Base-by-base conservation (phyloP, 2,329 filamentous ascomycete species). In the Ampelomyces quisqualis region DNA sequence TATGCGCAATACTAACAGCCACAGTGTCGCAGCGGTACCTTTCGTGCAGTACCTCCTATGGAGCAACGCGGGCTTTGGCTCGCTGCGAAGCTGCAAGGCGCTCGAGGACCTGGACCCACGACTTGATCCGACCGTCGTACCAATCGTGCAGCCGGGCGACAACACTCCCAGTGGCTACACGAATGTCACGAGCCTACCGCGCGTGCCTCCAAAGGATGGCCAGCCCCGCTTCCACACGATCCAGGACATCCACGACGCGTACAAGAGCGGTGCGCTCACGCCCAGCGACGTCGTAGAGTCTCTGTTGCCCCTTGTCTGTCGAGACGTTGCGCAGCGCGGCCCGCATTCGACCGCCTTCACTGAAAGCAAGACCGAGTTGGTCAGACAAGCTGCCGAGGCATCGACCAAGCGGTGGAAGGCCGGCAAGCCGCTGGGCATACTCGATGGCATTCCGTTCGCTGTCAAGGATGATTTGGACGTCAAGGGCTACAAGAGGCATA, bases 401-500 rank as follows among this genome's bases (percentile, higher is more conserved):
- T 93, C 88, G 1, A 86, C 88, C 0, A 74, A 79, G 60, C 76
- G 90, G 31, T 95, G 86, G 67, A 79, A 80, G 43, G 72, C 76
- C 11, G 85, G 86, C 0, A 76, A 77, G 47, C 77, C 82, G 0
- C 66, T 89, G 11, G 77, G 87, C 9, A 71, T 87, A 4, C 72
- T 95, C 6, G 90, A 95, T 57, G 90, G 90, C 9, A 81, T 95
- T 1, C 90, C 89, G 0, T 79, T 94, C 34, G 86, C 84, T 0
- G 80, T 93, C 55, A 95, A 95, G 70, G 89, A 94, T 60, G 88
- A 95, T 58, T 77, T 84, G 11, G 77, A 85, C 49, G 73, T 90
- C 21, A 75, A 80, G 49, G 88, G 86, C 10, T 90, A 89, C 62
- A 77, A 79, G 35, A 80, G 77, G 48, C 84, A 81, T 38, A 70